Conservation (phyloP, 176 grass and related monocot species). For the Canna indica region DNA sequence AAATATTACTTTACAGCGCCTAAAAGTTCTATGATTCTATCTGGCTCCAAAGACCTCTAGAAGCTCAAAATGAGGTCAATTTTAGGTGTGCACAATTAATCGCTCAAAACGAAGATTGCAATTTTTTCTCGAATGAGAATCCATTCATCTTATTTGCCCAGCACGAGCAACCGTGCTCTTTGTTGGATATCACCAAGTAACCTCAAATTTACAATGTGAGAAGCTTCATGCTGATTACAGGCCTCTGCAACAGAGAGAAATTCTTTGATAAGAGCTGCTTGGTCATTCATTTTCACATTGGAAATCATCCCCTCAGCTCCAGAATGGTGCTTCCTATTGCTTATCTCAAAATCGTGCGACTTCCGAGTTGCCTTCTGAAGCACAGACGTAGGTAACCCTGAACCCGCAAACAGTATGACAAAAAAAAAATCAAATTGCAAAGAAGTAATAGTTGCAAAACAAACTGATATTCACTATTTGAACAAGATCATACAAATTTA, state of each 20-base stretch:
- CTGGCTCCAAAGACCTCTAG: background rate
- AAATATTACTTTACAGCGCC: no score
- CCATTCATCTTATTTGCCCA: background rate
- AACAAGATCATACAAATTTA: background rate
- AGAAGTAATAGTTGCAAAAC: background rate
- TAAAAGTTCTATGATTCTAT: no score
- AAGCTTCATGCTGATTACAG: constrained; percentile 23
- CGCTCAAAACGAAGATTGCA: background rate
- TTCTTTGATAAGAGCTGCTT: constrained; percentile 38
- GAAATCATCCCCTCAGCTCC: constrained; percentile 17
- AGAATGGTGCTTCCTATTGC: constrained; percentile 33
- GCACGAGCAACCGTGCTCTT: constrained; percentile 36
- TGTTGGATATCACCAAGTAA: constrained; percentile 42
- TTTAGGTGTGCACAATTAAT: background rate
- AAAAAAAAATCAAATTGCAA: background rate
- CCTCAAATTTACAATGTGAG: constrained; percentile 25
- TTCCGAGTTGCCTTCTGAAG: constrained; percentile 68
- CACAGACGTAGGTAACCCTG: constrained; percentile 73
- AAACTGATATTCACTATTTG: background rate
- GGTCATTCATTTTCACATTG: constrained; percentile 15
- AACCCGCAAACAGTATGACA: constrained; percentile 14
- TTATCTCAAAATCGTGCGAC: constrained; percentile 70
- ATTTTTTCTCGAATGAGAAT: background rate
- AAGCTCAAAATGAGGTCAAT: constrained; percentile 5
- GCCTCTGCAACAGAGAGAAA: constrained; percentile 27